Evolutionary conservation across 2,329 filamentous ascomycete species (phyloP).

Genomic region (Cadophora malorum): DNA sequence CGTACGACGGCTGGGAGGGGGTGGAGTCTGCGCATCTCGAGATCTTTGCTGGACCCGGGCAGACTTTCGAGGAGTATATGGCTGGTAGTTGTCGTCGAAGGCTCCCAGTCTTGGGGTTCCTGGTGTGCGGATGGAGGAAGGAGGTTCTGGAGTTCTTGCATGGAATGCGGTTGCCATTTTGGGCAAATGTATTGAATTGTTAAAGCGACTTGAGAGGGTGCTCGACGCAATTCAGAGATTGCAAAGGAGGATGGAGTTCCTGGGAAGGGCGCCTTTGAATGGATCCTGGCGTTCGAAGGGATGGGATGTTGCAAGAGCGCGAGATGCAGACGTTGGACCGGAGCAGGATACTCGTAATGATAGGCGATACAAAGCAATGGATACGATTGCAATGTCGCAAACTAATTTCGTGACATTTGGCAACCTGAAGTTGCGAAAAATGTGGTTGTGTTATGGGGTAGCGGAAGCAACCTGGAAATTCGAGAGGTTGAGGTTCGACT

Average conservation of each 20-base stretch:
- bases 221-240: background rate
- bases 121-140: slow-evolving; percentile 66
- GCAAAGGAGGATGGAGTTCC: background rate
- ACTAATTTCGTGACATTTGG: background rate
- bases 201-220: slow-evolving; percentile 1
- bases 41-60: slow-evolving; percentile 65
- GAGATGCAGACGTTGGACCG: slow-evolving; percentile 4
- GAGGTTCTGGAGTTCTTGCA: slow-evolving; percentile 64
- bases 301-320: slow-evolving; percentile 15
- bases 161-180: slow-evolving; percentile 46
- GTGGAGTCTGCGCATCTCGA: slow-evolving; percentile 59
- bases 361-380: slow-evolving; percentile 10
- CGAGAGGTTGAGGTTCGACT: slow-evolving; percentile 31
- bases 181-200: slow-evolving; percentile 23
- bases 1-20: slow-evolving; percentile 41
- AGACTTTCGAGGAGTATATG: slow-evolving; percentile 75
- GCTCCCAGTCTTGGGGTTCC: slow-evolving; percentile 72
- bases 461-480: slow-evolving; percentile 21
- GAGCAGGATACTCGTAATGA: slow-evolving; percentile 13
- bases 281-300: slow-evolving; percentile 10
- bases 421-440: slow-evolving; percentile 1
- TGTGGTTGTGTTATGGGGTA: slow-evolving; percentile 5
- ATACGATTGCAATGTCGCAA: slow-evolving; percentile 19
- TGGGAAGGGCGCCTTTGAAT: background rate
- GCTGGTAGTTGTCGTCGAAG: slow-evolving; percentile 69